These are phyloP conservation scores for Amyloporia xantha DNA, from an alignment of 768 basidiomycete species.

Conservation along the genomic window DNA sequence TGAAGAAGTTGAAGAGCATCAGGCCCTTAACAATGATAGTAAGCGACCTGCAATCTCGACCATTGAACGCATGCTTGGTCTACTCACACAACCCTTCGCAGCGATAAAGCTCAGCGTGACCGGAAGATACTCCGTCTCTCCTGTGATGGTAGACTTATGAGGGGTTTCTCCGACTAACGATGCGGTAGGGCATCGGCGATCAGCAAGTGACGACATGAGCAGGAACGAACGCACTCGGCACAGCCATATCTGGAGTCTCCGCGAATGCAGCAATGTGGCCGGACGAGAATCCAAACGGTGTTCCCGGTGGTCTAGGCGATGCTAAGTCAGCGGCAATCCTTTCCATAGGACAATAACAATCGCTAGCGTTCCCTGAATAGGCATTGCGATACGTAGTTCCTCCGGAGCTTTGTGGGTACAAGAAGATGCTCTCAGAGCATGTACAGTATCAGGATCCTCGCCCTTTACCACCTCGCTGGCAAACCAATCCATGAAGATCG, in stretches of 20 bases:
- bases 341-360: too few relatives aligned
- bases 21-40: too few relatives aligned
- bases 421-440: conserved; percentile 23
- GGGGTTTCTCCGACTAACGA: conserved; percentile 20
- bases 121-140: conserved; percentile 21
- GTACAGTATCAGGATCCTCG: conserved; percentile 13
- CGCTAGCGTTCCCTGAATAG: conserved; percentile 19
- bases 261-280: conserved; percentile 19
- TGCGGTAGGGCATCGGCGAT: background rate
- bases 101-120: conserved; percentile 25
- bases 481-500: conserved; percentile 26
- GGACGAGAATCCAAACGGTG: conserved; percentile 20
- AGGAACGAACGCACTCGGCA: conserved; percentile 19
- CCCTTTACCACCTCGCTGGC: conserved; percentile 16
- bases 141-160: conserved; percentile 24
- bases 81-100: conserved; percentile 24
- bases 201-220: background rate
- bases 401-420: conserved; percentile 26
- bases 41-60: too few relatives aligned
- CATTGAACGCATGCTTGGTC: too few relatives aligned
- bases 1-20: conserved; percentile 24
- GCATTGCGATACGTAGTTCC: conserved; percentile 20
- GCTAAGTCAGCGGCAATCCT: too few relatives aligned
- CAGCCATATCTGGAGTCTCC: conserved; percentile 25
- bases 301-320: conserved; percentile 17